Evolutionary conservation across 2,329 filamentous ascomycete species (phyloP), one percentile per base, ranked within the genome.

Genomic region (Alternaria sp.): DNA sequence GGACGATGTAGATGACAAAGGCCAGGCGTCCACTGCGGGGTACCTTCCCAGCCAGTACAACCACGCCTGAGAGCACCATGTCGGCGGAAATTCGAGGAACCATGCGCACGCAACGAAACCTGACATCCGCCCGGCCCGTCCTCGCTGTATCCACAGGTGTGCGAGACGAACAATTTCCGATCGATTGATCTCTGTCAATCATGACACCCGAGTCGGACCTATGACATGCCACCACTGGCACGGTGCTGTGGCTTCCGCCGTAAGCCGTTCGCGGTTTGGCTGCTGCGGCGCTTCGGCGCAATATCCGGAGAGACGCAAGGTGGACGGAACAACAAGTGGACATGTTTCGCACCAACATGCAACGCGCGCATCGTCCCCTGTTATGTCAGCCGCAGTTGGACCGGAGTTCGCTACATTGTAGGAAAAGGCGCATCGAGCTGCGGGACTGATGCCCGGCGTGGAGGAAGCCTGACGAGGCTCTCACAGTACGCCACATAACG

Each of bases 31-130:
- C 36, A 66, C 66, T 19, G 60, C 56, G 47, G 62, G 63, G 45
- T 70, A 70, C 49, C 58, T 66, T 30, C 65, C 71, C 17, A 67
- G 63, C 26, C 70, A 73, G 36, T 72, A 73, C 63, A 69, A 51
- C 32, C 65, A 70, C 30, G 57, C 67, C 40, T 72, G 65, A 62
- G 56, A 54, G 60, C 40, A 54, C 28, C 50, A 40, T 40, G 15
- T 44, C 55, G 45, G 45, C 60, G 21, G 49, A 49, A 43, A 21
- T 19, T 54, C 23, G 45, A 40, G 45, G 44, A 49, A 62, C 53
- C 25, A 57, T 60, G 57, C 50, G 32, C 44, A 61, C 46, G 25
- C 30, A 62, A 58, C 60, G 55, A 58, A 57, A 46, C 21, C 50
- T 32, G 19, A 57, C 43, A 57, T 50, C 53, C 36, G 53, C 13